phyloP scores from a whole-genome alignment of 768 basidiomycete genomes.

The Xerocomus potaroensis region DNA sequence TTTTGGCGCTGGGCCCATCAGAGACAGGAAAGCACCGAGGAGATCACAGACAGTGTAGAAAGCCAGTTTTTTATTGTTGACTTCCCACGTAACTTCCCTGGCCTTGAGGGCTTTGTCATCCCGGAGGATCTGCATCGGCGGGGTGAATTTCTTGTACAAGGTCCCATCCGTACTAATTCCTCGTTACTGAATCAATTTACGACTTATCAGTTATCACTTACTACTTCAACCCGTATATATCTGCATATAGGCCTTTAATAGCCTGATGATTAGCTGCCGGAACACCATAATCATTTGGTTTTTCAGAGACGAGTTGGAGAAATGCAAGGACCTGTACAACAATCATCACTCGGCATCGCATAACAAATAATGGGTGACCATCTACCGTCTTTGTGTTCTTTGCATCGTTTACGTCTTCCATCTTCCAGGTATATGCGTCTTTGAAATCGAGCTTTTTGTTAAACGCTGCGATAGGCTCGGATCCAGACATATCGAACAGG shows the following conservation, averaged over 20 bases:
- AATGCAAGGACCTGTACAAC: too few species aligned
- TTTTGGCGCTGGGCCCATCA: background rate
- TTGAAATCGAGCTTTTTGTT: background rate
- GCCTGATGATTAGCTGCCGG: background rate
- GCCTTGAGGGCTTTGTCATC: background rate
- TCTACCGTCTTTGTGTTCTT: background rate
- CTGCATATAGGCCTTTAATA: too few species aligned
- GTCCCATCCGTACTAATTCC: background rate
- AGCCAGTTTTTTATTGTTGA: background rate
- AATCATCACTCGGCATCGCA: too few species aligned
- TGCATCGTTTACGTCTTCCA: too few species aligned
- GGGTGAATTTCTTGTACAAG: background rate
- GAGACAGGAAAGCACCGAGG: background rate
- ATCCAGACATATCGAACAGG: background rate
- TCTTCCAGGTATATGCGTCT: background rate
- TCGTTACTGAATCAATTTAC: too few species aligned
- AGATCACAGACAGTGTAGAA: background rate
- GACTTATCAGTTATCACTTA: too few species aligned
- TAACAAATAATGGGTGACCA: too few species aligned
- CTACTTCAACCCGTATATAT: background rate
- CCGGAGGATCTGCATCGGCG: background rate
- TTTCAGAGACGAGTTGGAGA: too few species aligned
- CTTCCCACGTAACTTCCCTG: background rate
- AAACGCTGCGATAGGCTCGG: background rate
- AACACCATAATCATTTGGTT: background rate